Percentiles rank a stretch among this genome's conserved stretches.
Evolutionary conservation across 805 yeast species (phyloP).

Genomic region (Kluyveromyces nonfermentans): DNA sequence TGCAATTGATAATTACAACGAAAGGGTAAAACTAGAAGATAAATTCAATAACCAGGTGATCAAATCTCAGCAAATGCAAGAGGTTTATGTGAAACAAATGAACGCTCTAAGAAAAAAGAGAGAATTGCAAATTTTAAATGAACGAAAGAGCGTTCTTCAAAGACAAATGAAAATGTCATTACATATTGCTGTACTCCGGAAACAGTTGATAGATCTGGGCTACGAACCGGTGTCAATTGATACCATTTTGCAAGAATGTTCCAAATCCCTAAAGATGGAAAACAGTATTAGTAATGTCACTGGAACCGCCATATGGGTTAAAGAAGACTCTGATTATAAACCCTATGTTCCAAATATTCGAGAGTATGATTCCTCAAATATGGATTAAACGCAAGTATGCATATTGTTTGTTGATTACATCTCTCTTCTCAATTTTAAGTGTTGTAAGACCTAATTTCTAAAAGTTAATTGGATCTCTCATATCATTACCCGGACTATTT

Average conservation of each 20-base stretch:
- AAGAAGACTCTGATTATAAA: conserved; percentile 40
- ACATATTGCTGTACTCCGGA: conserved; percentile 56
- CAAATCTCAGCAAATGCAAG: conserved; percentile 26
- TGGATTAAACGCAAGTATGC: too few species aligned
- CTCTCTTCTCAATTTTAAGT: too few species aligned
- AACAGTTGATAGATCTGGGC: conserved; percentile 50
- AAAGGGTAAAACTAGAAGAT: conserved; percentile 31
- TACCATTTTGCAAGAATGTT: conserved; percentile 45
- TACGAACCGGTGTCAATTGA: conserved; percentile 49
- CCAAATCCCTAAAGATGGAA: conserved; percentile 47
- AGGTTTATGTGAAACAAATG: conserved; percentile 37
- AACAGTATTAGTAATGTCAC: conserved; percentile 46
- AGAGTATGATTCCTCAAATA: conserved; percentile 39
- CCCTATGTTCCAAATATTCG: conserved; percentile 47
- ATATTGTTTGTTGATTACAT: too few species aligned
- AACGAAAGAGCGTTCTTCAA: conserved; percentile 38
- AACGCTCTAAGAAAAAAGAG: conserved; percentile 42
- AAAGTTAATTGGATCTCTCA: background rate
- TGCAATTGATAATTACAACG: conserved; percentile 43
- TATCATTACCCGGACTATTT: background rate
- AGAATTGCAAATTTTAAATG: conserved; percentile 43
- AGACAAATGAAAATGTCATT: conserved; percentile 51
- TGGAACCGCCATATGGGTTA: conserved; percentile 51
- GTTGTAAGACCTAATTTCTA: background rate
- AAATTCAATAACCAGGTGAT: conserved; percentile 26